These are phyloP conservation scores for Entophlyctis helioformis DNA, from an alignment of 192 early-diverging fungal species.

Conservation along the genomic window DNA sequence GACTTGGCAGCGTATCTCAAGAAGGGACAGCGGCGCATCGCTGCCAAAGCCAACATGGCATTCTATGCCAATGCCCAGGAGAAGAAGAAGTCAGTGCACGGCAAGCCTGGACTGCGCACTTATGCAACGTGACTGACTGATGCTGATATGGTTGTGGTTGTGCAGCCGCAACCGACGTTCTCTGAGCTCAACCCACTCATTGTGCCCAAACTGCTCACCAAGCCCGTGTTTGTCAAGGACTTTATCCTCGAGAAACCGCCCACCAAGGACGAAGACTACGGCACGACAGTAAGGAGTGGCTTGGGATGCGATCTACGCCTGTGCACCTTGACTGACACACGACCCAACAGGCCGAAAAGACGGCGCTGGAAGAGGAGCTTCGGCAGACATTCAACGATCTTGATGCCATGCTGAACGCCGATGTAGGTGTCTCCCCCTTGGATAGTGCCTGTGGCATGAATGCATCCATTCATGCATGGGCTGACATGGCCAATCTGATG, in stretches of 20 bases:
- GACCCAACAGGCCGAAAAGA: slow-evolving; percentile 3
- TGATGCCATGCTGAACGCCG: slow-evolving; percentile 16
- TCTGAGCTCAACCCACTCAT: slow-evolving; percentile 31
- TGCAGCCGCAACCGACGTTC: slow-evolving; percentile 9
- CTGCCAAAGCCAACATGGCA: slow-evolving; percentile 1
- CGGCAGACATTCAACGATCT: slow-evolving; percentile 23
- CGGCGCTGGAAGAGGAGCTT: slow-evolving; percentile 27
- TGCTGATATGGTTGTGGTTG: background rate
- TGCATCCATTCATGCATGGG: no score
- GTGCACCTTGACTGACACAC: background rate
- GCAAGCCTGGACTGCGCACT: background rate
- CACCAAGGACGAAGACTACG: slow-evolving; percentile 5
- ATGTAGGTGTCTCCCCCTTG: slow-evolving; percentile 6
- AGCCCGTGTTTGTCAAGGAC: slow-evolving; percentile 14
- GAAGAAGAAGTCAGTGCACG: slow-evolving; percentile 1
- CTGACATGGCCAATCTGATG: no score
- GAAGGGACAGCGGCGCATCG: slow-evolving; percentile 17
- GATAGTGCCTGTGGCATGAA: no score
- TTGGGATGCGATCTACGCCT: background rate
- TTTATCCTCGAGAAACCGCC: slow-evolving; percentile 6
- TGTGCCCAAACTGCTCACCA: slow-evolving; percentile 17
- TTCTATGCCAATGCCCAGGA: background rate
- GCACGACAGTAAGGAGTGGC: background rate
- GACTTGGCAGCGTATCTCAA: slow-evolving; percentile 26
- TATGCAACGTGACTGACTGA: background rate